Evolutionary conservation across 2,329 filamentous ascomycete genomes (phyloP), one percentile per base, ranked within the genome.

Genomic region (Helminthosporium solani): DNA sequence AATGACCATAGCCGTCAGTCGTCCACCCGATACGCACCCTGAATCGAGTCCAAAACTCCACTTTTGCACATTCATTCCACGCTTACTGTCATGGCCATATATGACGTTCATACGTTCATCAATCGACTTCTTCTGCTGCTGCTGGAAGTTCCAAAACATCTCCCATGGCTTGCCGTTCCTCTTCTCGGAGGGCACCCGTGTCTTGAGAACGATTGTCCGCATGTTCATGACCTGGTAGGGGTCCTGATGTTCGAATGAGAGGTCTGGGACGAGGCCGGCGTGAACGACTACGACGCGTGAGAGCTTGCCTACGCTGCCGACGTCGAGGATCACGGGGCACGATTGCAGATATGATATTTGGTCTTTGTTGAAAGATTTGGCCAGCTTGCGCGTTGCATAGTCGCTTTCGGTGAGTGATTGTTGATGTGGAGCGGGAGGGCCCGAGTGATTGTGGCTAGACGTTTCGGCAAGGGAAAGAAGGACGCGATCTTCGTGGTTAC

Each of bases 141-240:
- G 66, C 7, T 59, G 54, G 36, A 68, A 46, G 51, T 81, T 79
- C 72, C 79, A 82, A 37, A 80, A 66, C 70, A 84, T 79, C 41
- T 83, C 78, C 89, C 89, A 95, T 12, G 79, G 79, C 27, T 80
- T 76, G 40, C 85, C 86, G 4, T 66, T 70, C 42, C 57, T 70
- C 51, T 60, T 75, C 52, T 73, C 73, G 42, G 74, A 81, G 3
- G 83, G 84, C 11, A 81, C 71, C 48, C 82, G 78, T 9, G 81
- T 84, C 9, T 77, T 72, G 15, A 84, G 78, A 56, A 87, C 78
- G 43, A 96, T 80, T 6, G 84, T 88, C 46, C 90, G 84, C 88
- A 99, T 95, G 64, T 90, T 94, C 90, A 96, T 96, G 33, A 88
- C 87, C 41, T 86, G 85, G 68, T 82, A 84, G 0, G 90, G 86